phyloP scores from a whole-genome alignment of 345 rosid species.

The Noccaea bulbosa region DNA sequence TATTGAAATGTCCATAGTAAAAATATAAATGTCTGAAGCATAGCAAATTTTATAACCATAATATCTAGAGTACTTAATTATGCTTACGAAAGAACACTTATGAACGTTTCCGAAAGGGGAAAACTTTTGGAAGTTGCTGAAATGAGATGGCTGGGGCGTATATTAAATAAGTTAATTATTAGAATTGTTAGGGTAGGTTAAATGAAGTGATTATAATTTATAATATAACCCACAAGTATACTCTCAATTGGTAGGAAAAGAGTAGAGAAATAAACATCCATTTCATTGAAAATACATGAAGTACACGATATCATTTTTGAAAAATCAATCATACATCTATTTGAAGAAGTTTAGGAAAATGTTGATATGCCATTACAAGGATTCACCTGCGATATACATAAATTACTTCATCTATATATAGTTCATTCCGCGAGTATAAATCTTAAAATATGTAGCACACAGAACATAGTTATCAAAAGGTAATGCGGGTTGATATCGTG shows the following conservation, averaged over 20 bases:
- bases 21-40: constrained; percentile 25
- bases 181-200: constrained; percentile 4
- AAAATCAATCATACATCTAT: constrained; percentile 10
- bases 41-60: background rate
- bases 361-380: background rate
- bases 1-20: constrained; percentile 14
- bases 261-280: constrained; percentile 1
- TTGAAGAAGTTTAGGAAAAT: background rate
- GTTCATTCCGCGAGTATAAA: too few species aligned
- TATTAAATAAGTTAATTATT: constrained; percentile 9
- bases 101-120: constrained; percentile 31
- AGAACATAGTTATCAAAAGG: too few species aligned
- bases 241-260: constrained; percentile 19
- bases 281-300: constrained; percentile 13
- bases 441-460: too few species aligned
- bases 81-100: constrained; percentile 11
- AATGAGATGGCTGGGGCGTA: constrained; percentile 16
- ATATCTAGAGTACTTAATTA: background rate
- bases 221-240: constrained; percentile 13
- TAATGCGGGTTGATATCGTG: too few species aligned
- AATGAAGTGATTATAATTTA: background rate
- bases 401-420: too few species aligned
- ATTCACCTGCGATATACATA: background rate
- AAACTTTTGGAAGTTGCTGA: constrained; percentile 17
- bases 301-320: background rate